Evolutionary conservation across 345 rosid genomes (phyloP).

Genomic region (Salix caprea): DNA sequence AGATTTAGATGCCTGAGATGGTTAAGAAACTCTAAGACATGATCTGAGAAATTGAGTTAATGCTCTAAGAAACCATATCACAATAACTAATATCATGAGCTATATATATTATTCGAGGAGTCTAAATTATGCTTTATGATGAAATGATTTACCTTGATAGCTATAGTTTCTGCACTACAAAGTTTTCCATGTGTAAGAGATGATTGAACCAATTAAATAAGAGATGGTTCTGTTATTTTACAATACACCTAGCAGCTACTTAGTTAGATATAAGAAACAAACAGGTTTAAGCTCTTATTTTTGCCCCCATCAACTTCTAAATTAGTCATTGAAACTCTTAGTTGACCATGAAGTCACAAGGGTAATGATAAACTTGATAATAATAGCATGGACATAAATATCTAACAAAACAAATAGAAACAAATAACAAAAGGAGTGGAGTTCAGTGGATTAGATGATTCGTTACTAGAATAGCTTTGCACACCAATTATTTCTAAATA

Average conservation of each 20-base stretch:
- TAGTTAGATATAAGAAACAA: too few relatives aligned
- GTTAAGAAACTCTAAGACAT: neutral
- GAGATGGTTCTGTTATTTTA: neutral
- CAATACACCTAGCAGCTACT: neutral
- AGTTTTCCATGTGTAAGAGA: neutral
- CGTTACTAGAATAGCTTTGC: slow-evolving; percentile 45
- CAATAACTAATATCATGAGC: neutral
- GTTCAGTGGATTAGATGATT: slow-evolving; percentile 32
- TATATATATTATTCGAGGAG: neutral
- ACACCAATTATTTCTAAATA: too few relatives aligned
- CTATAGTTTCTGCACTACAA: neutral
- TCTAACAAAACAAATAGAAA: neutral
- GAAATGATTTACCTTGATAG: neutral
- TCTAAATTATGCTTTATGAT: neutral
- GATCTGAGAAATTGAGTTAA: neutral
- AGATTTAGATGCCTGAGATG: neutral
- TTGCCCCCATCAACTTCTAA: neutral
- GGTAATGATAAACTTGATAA: neutral
- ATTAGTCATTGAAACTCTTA: neutral
- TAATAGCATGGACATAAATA: neutral
- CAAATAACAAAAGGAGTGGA: neutral
- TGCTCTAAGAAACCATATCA: neutral
- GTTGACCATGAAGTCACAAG: neutral
- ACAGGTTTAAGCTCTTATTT: neutral
- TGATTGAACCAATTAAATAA: neutral